Base-by-base conservation (phyloP, 331 rosid genomes). In the Malus hybrid region DNA sequence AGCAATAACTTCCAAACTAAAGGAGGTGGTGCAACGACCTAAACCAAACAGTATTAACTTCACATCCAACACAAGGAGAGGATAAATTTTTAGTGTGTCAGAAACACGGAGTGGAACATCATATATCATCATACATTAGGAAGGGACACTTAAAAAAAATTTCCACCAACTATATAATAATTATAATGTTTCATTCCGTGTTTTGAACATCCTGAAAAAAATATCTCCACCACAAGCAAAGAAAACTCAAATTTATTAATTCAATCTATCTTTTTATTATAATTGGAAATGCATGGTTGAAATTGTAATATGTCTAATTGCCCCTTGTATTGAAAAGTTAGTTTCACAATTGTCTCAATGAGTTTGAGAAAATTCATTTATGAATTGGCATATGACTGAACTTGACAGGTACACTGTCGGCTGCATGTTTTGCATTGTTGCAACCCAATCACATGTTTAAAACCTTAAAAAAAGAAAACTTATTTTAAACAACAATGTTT, bases 391-490 rank as follows among this genome's bases (percentile, higher is more conserved):
- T 39, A 39, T 39, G 46, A 50, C 18, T 50, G 56, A 50, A 50
- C 24, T 1, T 6, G 27, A 14, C 46, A 10, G 5, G 68, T 62
- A 15, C 56, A 56, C n/a, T 14, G 7, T 61, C 44, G 19, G 36
- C 31, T 16, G 7, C 5, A 1, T 24, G 7, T 12, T 31, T 61
- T 61, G 36, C 65, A 24, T 59, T 10, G 29, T 10, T 59, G 16
- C 67, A 7, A 61, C 16, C 83, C 83, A 74, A 80, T 74, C 83
- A 74, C 15, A 80, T 44, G 6, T 15, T n/a, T 24, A 24, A 24
- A 24, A 24, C 24, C 24, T 24, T 24, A 24, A 24, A 24, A 24
- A 24, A 24, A 24, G 24, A 24, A 24, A 24, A 24, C 24, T 24
- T 24, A 10, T 34, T 28, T 70, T 8, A 28, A 29, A 5, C 11